phyloP scores from a whole-genome alignment of 2,329 filamentous ascomycete genomes.

The Phymatotrichopsis omnivora region DNA sequence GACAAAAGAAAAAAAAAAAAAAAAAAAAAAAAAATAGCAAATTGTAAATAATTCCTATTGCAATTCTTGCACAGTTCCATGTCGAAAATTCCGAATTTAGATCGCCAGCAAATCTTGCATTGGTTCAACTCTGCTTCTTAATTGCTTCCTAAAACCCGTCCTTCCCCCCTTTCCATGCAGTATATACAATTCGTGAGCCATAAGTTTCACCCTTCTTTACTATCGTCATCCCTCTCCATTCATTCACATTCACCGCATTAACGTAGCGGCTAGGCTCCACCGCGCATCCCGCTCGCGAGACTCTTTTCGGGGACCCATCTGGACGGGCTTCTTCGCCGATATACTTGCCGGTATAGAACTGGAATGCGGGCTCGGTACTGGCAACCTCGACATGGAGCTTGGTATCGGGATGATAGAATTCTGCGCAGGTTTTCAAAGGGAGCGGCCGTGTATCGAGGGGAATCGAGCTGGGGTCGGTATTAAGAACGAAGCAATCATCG shows the following conservation, averaged over 20 bases:
- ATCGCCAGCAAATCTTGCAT: no score
- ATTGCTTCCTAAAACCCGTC: no score
- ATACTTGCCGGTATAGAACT: constrained; percentile 87
- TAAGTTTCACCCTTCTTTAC: constrained; percentile 78
- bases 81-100: no score
- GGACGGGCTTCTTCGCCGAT: constrained; percentile 61
- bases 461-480: constrained; percentile 49
- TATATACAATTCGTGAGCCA: constrained; percentile 72
- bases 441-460: constrained; percentile 55
- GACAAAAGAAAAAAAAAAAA: no score
- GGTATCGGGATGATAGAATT: constrained; percentile 62
- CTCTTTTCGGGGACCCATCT: constrained; percentile 52
- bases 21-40: no score
- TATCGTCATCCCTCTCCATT: constrained; percentile 68
- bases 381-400: constrained; percentile 74
- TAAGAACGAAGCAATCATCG: constrained; percentile 83
- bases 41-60: no score
- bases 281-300: constrained; percentile 67
- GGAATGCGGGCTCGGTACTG: constrained; percentile 91
- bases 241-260: constrained; percentile 71
- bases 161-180: constrained; percentile 61
- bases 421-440: constrained; percentile 57
- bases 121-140: no score
- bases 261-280: constrained; percentile 87
- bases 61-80: no score